Base-by-base conservation (phyloP, 768 basidiomycete species). In the Pleurotus cornucopiae region DNA sequence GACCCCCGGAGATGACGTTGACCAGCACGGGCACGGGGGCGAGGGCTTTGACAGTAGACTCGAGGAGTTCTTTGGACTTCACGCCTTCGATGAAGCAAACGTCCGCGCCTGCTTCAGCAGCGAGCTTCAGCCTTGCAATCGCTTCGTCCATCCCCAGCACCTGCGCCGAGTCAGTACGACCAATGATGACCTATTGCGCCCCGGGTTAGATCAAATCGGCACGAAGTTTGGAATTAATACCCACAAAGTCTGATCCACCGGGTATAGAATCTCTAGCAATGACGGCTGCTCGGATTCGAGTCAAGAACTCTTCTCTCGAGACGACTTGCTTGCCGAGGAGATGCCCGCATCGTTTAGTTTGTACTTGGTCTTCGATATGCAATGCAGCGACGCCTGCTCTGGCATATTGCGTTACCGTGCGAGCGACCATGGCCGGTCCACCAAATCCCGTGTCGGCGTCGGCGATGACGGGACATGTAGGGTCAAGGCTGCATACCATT, bases 391-490 rank as follows among this genome's bases (percentile, higher is more conserved):
- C 82, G 23, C 89, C 88, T 11, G 85, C 81, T 47, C 78, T 78
- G 2, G 72, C 79, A 58, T 89, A 90, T 66, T 87, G 81, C 13
- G 72, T 77, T 7, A 91, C 84, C 2, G 88, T 90, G 30, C 88
- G 86, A 7, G 86, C 85, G 23, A 90, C 82, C 76, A 84, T 90
- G 6, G 82, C 79, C 1, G 87, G 83, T 12, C 88, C 88, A 59
- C 88, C 88, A 59, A 89, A 89, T 43, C 88, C 88, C 49, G 88
- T 90, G 64, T 91, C 89, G 11, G 88, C 88, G 61, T 91, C 88
- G 1, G 88, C 89, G 58, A 91, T 89, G n/a, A 91, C 83, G 0
- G 88, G 88, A 0, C 79, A 74, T 1, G 80, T 75, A 0, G 87
- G 86, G 62, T 83, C 73, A 45, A 89, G 61, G 49, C 83, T 73